Evolutionary conservation across 2,329 filamentous ascomycete genomes (phyloP), one percentile per base, ranked within the genome.

Genomic region (Neofusicoccum umdonicola): DNA sequence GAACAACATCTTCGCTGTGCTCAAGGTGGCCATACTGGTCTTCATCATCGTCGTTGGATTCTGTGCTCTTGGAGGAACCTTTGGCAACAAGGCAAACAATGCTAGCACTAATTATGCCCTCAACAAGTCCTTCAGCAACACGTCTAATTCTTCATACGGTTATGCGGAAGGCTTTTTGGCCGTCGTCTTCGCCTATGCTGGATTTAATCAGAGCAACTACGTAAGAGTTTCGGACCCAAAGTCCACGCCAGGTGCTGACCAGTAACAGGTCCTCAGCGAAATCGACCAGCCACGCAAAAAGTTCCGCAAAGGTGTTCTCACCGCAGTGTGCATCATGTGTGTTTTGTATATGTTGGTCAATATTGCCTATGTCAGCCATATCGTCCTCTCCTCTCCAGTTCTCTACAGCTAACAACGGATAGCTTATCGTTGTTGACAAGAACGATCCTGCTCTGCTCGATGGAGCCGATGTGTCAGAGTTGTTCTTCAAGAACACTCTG

Each of bases 1-100:
- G 27, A 84, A 83, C 69, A 85, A 85, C 66, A 27, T 78, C n/a
- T 74, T 86, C 37, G 83, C 83, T 3, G 71, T 80, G 3, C 68
- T 83, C 65, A 86, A 86, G 67, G 71, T 84, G 3, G 68, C 74
- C 51, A 78, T 85, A 1, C 76, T 86, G 1, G 63, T 84, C 1
- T 71, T 80, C 9, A 82, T 86, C 54, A 73, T 80, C 47, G 75
- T 80, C 8, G 70, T 77, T 19, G 80, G 77, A 9, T 73, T 79
- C 52, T 64, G 62, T 13, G 66, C 66, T 17, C 51, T 52, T 17
- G 66, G 45, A 3, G 22, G 67, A 39, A 44, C 57, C 31, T 61
- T 61, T 19, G 57, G 44, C 39, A 6, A 22, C 13, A 37, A 66
- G 17, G 54, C 67, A 17, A 67, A 69, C 44, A 65, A 67, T n/a